Base-by-base conservation (phyloP, 805 yeast genomes). In the Lachancea thermotolerans region DNA sequence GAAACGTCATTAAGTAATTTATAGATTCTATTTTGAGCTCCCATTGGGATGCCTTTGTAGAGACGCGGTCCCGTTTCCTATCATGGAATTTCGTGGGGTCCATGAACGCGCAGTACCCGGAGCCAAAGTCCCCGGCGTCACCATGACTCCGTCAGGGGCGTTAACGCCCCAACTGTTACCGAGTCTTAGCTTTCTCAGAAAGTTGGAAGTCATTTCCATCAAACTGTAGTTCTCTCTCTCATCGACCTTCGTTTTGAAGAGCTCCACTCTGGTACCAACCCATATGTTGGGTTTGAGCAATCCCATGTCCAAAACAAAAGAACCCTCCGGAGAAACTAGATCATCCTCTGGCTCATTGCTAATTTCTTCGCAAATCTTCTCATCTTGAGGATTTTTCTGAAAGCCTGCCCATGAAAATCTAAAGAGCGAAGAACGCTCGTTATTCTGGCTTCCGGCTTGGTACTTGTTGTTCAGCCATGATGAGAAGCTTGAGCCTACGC, bases 391-490 rank as follows among this genome's bases (percentile, higher is more conserved):
- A 41, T 49, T 43, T 42, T 59, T 56, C 41, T 45, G 54, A 44
- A 56, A 59, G 8, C 58, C 60, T n/a, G 56, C 50, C 74, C 74
- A 50, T 57, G 71, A 55, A 41, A 60, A 57, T 31, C 54, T 51
- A 39, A 60, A 57, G 86, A 79, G 18, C 71, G 57, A 43, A 66
- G 46, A 42, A 3, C 46, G 36, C 16, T 67, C 34, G 77, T 73
- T 95, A 95, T 86, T 4, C 66, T 59, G 52, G 85, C 82, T 47
- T 59, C 68, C 49, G 1, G 85, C 85, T 15, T 78, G 73, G 85
- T 86, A 78, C 0, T 77, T 67, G 38, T 68, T 58, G 28, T 68
- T 66, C 35, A 81, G 56, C 2, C 81, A 72, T 2, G 75, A 70
- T 48, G 74, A 73, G 32, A 64, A 62, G 0, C 81, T 78, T 29